Evolutionary conservation across 331 rosid genomes (phyloP).

Genomic region (Cydonia oblonga): DNA sequence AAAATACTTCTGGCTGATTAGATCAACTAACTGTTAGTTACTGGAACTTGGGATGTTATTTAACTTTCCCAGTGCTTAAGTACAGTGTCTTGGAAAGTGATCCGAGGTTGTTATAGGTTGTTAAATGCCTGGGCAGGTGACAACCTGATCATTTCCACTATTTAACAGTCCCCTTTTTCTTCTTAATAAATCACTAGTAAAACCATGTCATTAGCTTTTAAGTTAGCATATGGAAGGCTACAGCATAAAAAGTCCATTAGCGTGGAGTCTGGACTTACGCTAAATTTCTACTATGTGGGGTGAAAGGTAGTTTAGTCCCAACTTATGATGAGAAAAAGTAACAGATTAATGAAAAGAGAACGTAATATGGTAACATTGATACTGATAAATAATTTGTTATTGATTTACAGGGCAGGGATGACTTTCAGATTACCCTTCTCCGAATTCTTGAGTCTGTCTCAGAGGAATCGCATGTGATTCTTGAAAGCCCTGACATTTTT

Average conservation of each 20-base stretch:
- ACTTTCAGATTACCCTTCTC: conserved; percentile 91
- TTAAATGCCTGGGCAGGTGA: background rate
- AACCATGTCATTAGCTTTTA: background rate
- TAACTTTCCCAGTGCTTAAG: background rate
- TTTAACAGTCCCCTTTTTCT: background rate
- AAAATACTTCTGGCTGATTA: background rate
- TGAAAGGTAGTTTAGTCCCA: background rate
- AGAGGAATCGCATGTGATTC: conserved; percentile 59
- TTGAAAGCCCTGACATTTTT: conserved; percentile 60
- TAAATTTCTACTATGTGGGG: background rate
- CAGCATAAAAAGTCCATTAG: background rate
- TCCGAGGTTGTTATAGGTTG: background rate
- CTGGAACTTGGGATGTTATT: background rate
- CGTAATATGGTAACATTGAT: background rate
- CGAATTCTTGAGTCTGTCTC: conserved; percentile 74
- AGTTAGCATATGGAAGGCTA: background rate
- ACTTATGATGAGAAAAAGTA: background rate
- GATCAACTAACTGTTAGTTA: background rate
- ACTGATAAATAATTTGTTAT: conserved; percentile 9
- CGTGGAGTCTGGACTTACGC: background rate
- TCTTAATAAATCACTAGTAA: background rate
- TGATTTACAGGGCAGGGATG: conserved; percentile 90
- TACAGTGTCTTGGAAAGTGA: background rate
- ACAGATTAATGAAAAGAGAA: background rate
- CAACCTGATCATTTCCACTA: background rate